Evolutionary conservation across 2,329 filamentous ascomycete species (phyloP).

Genomic region (Stachybotrys chlorohalonatus): DNA sequence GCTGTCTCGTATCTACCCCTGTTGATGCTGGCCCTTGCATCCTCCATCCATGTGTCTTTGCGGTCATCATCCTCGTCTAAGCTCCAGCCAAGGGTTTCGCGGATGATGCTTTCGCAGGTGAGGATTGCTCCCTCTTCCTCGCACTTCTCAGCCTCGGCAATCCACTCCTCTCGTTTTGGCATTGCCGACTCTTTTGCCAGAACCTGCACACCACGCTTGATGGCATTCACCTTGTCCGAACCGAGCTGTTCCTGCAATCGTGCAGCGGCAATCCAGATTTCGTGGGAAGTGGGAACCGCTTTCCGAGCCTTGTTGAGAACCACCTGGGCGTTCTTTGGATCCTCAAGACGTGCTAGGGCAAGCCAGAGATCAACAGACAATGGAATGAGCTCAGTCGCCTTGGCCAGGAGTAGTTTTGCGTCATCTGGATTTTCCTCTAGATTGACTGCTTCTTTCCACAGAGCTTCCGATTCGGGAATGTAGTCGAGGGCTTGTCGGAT

Average conservation of each 20-base stretch:
- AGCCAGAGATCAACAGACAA: constrained; percentile 93
- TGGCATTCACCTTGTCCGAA: constrained; percentile 73
- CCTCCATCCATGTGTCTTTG: constrained; percentile 92
- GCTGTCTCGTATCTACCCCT: constrained; percentile 83
- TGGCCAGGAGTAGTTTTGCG: constrained; percentile 80
- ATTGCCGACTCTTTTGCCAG: constrained; percentile 88
- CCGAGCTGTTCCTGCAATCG: constrained; percentile 83
- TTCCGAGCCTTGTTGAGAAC: constrained; percentile 94
- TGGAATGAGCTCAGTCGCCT: constrained; percentile 92
- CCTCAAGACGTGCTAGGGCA: constrained; percentile 81
- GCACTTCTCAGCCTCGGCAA: constrained; percentile 86
- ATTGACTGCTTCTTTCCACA: constrained; percentile 99
- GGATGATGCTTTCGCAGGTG: constrained; percentile 83
- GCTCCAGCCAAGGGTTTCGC: constrained; percentile 85
- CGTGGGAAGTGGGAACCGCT: constrained; percentile 83
- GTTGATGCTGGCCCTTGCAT: constrained; percentile 73
- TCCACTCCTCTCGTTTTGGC: constrained; percentile 97
- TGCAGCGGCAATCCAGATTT: constrained; percentile 94
- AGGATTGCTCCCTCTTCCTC: constrained; percentile 82
- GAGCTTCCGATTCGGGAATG: constrained; percentile 83
- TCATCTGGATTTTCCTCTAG: constrained; percentile 85
- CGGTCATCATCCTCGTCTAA: constrained; percentile 94
- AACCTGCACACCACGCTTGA: constrained; percentile 86
- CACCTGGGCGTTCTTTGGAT: constrained; percentile 83
- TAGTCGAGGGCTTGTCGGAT: constrained; percentile 85